Base-by-base conservation (phyloP, 345 rosid genomes). In the Populus nigra region DNA sequence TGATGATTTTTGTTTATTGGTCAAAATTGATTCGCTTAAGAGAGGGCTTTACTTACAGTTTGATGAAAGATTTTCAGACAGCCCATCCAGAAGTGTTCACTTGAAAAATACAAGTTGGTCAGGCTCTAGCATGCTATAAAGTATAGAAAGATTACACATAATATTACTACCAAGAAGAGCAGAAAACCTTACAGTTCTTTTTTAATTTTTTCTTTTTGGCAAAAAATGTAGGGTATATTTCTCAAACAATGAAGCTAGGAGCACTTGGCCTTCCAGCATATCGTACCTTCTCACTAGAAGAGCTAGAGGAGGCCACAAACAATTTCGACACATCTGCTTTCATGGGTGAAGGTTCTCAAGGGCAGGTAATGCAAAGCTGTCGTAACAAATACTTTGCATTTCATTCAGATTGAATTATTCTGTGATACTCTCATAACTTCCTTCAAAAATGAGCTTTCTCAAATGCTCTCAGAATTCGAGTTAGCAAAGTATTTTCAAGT, bases 271-370 rank as follows among this genome's bases (percentile, higher is more conserved):
- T 96, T 83, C 93, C 98, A 27, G 85, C 98, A 73, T 96, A 92
- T 74, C 86, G 95, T 25, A 88, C 90, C 29, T 96, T 93, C 86
- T 91, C 98, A 47, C 29, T 96, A 73, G 97, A 92, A 83, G 99
- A 96, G 86, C 82, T 93, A 7, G 97, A 89, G 83, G 86, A 84
- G 83, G 98, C 98, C 9, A 93, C 99, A 57, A 87, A 85, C 75
- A 91, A 91, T 86, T 96, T 92, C n/a, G 88, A 91, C 73, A 84
- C 95, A 49, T 87, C 94, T 75, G 88, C 94, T 85, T 96, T 93
- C 80, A 96, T 96, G 87, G 98, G 98, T 66, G 94, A 93, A 90
- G 94, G 94, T 31, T 96, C 97, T 86, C 89, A 87, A 72, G 99
- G 99, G 35, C 96, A 91, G 95, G 98, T 90, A 86, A 18, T 74